Conservation (phyloP, 208 protist genomes). For the Crithidia fasciculata region DNA sequence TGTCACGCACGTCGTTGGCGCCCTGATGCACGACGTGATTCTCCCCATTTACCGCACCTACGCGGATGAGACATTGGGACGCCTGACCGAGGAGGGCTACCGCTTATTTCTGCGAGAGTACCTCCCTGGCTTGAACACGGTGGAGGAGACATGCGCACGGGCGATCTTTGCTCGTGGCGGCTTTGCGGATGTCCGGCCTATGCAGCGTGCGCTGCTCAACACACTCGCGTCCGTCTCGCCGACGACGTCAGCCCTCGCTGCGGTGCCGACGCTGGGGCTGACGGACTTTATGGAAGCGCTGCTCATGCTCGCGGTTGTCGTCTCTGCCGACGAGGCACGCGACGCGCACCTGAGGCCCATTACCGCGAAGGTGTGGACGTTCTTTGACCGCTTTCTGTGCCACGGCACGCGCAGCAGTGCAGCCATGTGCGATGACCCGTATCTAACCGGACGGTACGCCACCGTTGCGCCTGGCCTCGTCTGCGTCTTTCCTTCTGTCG, state of each 20-base stretch:
- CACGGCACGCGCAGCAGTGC: conserved; percentile 18
- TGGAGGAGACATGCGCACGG: conserved; percentile 55
- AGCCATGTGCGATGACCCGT: conserved; percentile 39
- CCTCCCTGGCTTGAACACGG: conserved; percentile 49
- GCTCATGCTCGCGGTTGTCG: conserved; percentile 83
- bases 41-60: conserved; percentile 75
- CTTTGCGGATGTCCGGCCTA: conserved; percentile 56
- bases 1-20: conserved; percentile 67
- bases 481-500: conserved; percentile 21
- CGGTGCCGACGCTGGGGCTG: conserved; percentile 41
- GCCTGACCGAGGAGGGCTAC: conserved; percentile 61
- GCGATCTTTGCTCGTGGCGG: conserved; percentile 69
- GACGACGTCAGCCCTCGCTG: neutral
- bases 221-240: conserved; percentile 1
- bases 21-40: conserved; percentile 47
- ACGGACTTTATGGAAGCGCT: conserved; percentile 83
- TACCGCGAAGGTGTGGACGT: conserved; percentile 82
- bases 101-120: conserved; percentile 56
- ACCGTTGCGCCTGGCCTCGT: conserved; percentile 35
- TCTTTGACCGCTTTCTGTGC: conserved; percentile 73
- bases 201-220: conserved; percentile 23
- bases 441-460: conserved; percentile 25
- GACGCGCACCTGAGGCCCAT: conserved; percentile 67
- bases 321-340: conserved; percentile 64
- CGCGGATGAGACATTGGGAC: conserved; percentile 31